Evolutionary conservation across 208 protist genomes (phyloP).

Genomic region (Trichomonas gallinae): DNA sequence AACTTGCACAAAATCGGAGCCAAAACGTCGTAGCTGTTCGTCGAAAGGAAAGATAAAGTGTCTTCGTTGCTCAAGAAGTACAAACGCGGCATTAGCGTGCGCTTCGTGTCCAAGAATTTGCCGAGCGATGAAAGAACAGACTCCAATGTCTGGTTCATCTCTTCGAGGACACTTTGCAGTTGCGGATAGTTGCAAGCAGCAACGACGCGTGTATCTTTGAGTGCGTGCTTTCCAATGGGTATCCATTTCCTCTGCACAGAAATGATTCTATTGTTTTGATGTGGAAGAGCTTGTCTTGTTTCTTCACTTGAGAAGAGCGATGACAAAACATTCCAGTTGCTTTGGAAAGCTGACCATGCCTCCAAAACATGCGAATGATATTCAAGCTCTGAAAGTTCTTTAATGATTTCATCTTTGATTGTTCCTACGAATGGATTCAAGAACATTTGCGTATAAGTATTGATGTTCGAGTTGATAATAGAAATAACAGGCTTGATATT

Average conservation of each 20-base stretch:
- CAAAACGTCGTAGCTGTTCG: background rate
- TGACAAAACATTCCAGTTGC: background rate
- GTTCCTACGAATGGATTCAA: background rate
- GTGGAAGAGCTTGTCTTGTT: background rate
- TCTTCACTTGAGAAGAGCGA: background rate
- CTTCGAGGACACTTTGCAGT: background rate
- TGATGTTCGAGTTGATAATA: background rate
- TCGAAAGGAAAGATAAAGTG: background rate
- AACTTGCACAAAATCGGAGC: background rate
- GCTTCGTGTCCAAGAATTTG: background rate
- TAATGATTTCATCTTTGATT: background rate
- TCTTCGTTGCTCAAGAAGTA: constrained; percentile 7
- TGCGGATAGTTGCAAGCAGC: background rate
- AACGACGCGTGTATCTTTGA: background rate
- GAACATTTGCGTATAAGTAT: background rate
- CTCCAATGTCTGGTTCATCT: background rate
- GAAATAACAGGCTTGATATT: background rate
- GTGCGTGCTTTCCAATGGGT: background rate
- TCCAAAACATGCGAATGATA: background rate
- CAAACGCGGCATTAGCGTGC: background rate
- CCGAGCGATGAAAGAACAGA: background rate
- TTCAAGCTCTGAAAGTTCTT: background rate
- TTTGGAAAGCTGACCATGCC: background rate
- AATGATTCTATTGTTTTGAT: background rate
- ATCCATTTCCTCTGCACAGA: constrained; percentile 5